Percentiles rank a stretch among this genome's conserved stretches.
Conservation (phyloP, 2,329 filamentous ascomycete genomes). For the Colletotrichum sp. region DNA sequence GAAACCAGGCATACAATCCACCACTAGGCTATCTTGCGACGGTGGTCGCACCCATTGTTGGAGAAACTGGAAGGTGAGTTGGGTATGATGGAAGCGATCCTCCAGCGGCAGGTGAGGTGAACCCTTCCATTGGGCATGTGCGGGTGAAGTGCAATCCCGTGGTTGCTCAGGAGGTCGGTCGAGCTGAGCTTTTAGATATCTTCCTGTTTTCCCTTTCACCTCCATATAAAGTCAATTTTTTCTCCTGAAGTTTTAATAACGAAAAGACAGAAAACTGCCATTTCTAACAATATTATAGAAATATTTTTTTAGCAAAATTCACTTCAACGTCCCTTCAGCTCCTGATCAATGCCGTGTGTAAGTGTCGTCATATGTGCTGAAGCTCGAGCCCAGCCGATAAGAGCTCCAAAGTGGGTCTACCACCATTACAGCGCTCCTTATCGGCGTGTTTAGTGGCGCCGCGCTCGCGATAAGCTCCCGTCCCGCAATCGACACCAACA, state of each 20-base stretch:
- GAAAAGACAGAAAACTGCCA: too few relatives aligned
- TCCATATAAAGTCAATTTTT: accelerated
- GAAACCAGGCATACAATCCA: background rate
- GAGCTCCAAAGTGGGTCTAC: background rate
- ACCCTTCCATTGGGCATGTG: background rate
- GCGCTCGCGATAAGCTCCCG: conserved; percentile 13
- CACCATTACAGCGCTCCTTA: background rate
- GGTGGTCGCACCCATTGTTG: background rate
- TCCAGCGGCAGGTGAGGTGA: background rate
- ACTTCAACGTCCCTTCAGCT: background rate
- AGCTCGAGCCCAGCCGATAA: background rate
- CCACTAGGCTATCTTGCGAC: background rate
- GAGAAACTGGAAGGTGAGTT: background rate
- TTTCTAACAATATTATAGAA: background rate
- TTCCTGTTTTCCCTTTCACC: background rate
- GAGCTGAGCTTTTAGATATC: background rate
- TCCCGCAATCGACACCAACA: conserved; percentile 4
- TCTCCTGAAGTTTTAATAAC: too few relatives aligned
- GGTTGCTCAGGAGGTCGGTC: background rate
- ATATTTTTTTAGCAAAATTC: background rate
- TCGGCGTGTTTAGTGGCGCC: conserved; percentile 16
- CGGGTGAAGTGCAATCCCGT: background rate
- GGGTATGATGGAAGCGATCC: accelerated
- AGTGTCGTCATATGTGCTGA: background rate
- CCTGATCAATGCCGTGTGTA: background rate